Conservation (phyloP, 805 yeast species). For the Candida ovalis region DNA sequence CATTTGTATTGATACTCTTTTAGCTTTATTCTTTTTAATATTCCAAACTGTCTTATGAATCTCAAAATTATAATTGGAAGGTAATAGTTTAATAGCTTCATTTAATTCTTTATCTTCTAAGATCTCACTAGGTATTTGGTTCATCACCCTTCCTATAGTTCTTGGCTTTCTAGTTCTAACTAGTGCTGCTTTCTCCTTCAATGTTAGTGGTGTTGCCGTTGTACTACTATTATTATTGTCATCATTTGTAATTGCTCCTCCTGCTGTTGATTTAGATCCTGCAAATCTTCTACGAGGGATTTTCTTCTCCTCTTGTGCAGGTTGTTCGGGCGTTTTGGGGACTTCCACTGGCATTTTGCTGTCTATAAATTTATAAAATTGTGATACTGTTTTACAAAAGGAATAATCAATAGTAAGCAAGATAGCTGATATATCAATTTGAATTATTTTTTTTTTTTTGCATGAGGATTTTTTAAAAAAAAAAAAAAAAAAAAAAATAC, state of each 20-base stretch:
- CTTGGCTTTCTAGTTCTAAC: conserved; percentile 25
- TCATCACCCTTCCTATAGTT: conserved; percentile 58
- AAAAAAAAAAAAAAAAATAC: not conserved
- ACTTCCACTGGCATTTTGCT: conserved; percentile 2
- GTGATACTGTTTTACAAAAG: no score
- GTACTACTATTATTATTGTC: conserved; percentile 1
- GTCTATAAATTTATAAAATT: no score
- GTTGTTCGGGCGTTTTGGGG: not conserved
- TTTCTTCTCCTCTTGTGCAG: conserved; percentile 2
- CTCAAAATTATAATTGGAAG: conserved; percentile 92
- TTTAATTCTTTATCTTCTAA: conserved; percentile 76
- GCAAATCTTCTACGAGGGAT: conserved; percentile 26
- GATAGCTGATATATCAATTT: no score
- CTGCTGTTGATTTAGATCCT: conserved; percentile 18
- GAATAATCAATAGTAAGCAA: no score
- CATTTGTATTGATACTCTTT: conserved; percentile 90
- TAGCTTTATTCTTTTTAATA: conserved; percentile 67
- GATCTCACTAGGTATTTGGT: conserved; percentile 87
- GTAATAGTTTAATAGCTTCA: conserved; percentile 75
- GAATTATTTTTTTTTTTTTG: not conserved
- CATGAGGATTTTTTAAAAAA: not conserved
- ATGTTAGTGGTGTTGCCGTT: conserved; percentile 1
- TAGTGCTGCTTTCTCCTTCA: conserved; percentile 8
- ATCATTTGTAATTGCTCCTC: conserved; percentile 1
- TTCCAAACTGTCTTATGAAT: conserved; percentile 96